Base-by-base conservation (phyloP, 1,139 yeast species). In the Ogataea hybrid region DNA sequence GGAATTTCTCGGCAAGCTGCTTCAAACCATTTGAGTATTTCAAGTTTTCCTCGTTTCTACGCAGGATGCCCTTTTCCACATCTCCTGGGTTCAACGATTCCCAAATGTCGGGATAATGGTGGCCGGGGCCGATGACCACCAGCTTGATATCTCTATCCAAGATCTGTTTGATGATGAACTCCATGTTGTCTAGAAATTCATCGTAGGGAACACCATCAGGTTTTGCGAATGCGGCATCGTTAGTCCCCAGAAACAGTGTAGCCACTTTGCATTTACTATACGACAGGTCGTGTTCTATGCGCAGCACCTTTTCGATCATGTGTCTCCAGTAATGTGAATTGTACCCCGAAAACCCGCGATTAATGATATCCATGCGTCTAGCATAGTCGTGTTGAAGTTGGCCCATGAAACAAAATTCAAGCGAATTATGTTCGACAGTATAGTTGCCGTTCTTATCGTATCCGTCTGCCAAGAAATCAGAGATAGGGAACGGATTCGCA, bases 211-310 rank as follows among this genome's bases (percentile, higher is more conserved):
- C 86, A n/a, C 67, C 64, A 56, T 84, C 94, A 17, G 67, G 62
- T 5, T 63, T 58, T 3, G 62, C 64, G 3, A 67, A 52, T 5
- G 67, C 68, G 0, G 87, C 79, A 58, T 87, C 96, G 56, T 87
- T 87, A 9, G 94, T 74, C 1, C 96, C 96, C 53, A 84, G 77
- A 60, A 82, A 85, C 3, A 87, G 64, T 0, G 80, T 73, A 48
- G 76, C 70, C 25, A 83, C 51, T n/a, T 55, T 59, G 20, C 49
- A 71, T 58, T 41, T 61, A 58, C 40, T 67, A 48, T 40, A 62
- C 54, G 64, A 57, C 25, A 51, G 46, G 18, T 62, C 64, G 42
- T 67, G 61, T 44, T 77, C 84, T 1, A 63, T 57, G 14, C 65
- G 59, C 28, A 81, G 58, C 15, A 81, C 62, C 38, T 68, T 61